Base-by-base conservation (phyloP, 352 stramenopile species). In the Phytophthora tubulina region DNA sequence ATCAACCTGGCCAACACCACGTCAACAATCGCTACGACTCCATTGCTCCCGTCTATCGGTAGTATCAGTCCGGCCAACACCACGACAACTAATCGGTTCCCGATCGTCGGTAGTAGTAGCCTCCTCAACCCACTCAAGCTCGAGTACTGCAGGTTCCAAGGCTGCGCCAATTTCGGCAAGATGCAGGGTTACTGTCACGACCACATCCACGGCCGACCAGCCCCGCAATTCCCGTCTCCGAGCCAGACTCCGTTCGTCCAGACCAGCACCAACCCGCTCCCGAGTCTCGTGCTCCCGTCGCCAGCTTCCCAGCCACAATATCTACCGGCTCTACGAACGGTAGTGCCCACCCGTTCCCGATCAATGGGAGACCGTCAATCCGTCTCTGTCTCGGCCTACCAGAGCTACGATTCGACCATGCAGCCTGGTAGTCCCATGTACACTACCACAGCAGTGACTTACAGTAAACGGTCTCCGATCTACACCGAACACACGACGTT, bases 121-220 rank as follows among this genome's bases (percentile, higher is more conserved):
- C 50, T 88, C 7, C 76, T 88, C 17, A 75, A 79, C 15, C 80
- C 83, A 6, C 66, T 84, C 11, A 80, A 81, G 6, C 61, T 80
- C 21, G 79, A 81, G 53, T 82, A 82, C 60, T 90, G 82, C 64
- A 76, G 63, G 36, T 76, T 82, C 55, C 69, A 79, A 14, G 79
- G 82, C 33, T 92, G 86, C 55, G 70, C 76, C 61, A 88, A 90
- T 75, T 86, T 88, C 48, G 77, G 83, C 69, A 89, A 89, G 68
- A 84, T 88, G 81, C 80, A 92, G 56, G 80, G 85, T 14, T 84
- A 80, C 61, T 91, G 85, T 64, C 81, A 85, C 30, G 76, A 86
- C 49, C 85, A 94, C 64, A 84, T 82, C 62, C 78, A 89, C 30
- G 67, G 73, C 3, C 73, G 55, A 41, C 76, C 73, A 9, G 70